Conservation (phyloP, 176 grass and related monocot genomes). For the Carex parvula region DNA sequence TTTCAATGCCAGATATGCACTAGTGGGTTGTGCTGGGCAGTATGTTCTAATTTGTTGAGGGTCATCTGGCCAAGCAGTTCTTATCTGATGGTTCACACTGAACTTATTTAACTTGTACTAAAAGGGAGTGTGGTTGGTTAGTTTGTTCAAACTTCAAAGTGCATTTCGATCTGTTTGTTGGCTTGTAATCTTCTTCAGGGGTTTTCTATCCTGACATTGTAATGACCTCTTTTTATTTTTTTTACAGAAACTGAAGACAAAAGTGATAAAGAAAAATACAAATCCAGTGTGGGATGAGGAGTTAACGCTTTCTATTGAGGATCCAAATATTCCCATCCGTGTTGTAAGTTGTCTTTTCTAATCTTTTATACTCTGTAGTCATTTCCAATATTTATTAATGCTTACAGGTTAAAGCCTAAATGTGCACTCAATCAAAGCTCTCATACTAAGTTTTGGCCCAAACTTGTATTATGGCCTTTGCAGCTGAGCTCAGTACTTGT, state of each 20-base stretch:
- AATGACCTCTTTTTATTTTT: neutral
- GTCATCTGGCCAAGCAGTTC: neutral
- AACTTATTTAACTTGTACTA: neutral
- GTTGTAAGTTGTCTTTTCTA: conserved; percentile 27
- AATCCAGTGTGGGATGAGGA: conserved; percentile 43
- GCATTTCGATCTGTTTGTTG: no score
- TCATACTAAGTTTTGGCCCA: neutral
- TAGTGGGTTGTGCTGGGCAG: neutral
- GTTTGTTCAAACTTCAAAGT: neutral
- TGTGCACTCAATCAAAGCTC: neutral
- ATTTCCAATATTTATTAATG: neutral
- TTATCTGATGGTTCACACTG: neutral
- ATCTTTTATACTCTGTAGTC: neutral
- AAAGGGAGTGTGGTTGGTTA: neutral
- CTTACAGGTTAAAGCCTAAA: neutral
- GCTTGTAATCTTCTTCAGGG: neutral
- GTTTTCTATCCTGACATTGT: neutral
- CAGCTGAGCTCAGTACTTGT: neutral
- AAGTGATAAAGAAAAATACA: conserved; percentile 25
- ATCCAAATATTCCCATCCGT: conserved; percentile 25
- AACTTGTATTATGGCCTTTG: neutral
- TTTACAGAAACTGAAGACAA: conserved; percentile 36
- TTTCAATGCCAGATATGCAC: neutral
- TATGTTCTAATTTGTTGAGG: neutral
- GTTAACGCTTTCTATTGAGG: conserved; percentile 38